Evolutionary conservation across 192 early-diverging fungal genomes (phyloP).

Genomic region (Umbelopsis ramanniana): DNA sequence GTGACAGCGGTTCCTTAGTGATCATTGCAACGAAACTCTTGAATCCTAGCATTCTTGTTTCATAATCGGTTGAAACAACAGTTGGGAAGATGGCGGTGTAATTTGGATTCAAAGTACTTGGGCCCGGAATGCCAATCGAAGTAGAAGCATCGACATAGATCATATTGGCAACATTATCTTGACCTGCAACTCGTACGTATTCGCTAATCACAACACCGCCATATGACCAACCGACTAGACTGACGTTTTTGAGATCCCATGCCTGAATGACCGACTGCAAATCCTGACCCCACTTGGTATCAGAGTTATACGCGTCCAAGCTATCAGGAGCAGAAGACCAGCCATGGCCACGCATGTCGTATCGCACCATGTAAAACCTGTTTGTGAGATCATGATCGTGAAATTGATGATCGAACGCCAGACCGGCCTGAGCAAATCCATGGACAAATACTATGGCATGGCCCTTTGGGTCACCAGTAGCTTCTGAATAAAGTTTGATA

Average conservation of each 20-base stretch:
- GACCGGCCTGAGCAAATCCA: conserved; percentile 14
- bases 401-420: conserved; percentile 11
- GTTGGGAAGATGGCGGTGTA: conserved; percentile 2
- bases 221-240: conserved; percentile 1
- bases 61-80: neutral
- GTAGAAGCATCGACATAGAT: conserved; percentile 9
- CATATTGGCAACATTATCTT: neutral
- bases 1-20: neutral
- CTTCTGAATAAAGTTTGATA: conserved; percentile 2
- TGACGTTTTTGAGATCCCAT: conserved; percentile 2
- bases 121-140: conserved; percentile 3
- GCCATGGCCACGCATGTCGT: conserved; percentile 14
- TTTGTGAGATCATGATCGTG: neutral
- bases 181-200: conserved; percentile 6
- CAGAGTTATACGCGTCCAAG: conserved; percentile 2
- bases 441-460: conserved; percentile 13
- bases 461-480: neutral
- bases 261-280: neutral
- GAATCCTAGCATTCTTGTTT: conserved; percentile 8
- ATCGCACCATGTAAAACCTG: neutral
- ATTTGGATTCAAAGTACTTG: neutral
- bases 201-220: conserved; percentile 20
- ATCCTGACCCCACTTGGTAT: conserved; percentile 4
- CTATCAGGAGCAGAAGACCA: conserved; percentile 9
- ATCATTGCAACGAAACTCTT: neutral